Conservation (phyloP, 352 stramenopile genomes). For the Phytophthora sansomeana region DNA sequence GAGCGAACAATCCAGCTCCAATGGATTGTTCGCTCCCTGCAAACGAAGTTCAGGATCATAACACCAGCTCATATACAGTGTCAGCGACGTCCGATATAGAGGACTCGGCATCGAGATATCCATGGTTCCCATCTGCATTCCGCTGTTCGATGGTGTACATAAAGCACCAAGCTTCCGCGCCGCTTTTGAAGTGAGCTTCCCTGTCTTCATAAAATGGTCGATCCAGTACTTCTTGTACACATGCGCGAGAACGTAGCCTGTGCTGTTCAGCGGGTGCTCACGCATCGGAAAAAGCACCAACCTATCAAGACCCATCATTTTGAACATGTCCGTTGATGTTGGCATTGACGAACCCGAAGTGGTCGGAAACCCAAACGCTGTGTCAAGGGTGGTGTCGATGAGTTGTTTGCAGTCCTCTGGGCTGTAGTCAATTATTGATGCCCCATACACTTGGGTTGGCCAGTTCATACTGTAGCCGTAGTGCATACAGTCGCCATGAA, state of each 20-base stretch:
- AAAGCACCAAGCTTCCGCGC: neutral
- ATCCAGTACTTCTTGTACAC: slow-evolving; percentile 21
- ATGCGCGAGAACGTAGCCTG: slow-evolving; percentile 16
- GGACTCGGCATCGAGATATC: slow-evolving; percentile 15
- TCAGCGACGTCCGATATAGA: slow-evolving; percentile 22
- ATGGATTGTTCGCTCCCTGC: slow-evolving; percentile 16
- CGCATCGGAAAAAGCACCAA: slow-evolving; percentile 18
- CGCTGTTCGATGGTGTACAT: slow-evolving; percentile 8
- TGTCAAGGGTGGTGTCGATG: slow-evolving; percentile 8
- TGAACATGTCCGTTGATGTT: slow-evolving; percentile 2
- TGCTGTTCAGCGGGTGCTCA: slow-evolving; percentile 25
- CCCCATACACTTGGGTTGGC: slow-evolving; percentile 28
- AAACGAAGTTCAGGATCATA: slow-evolving; percentile 31
- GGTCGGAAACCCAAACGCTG: slow-evolving; percentile 18
- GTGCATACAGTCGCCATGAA: slow-evolving; percentile 2
- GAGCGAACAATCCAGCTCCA: no score
- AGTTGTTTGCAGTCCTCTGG: slow-evolving; percentile 4
- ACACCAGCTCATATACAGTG: slow-evolving; percentile 32
- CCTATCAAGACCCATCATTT: slow-evolving; percentile 25
- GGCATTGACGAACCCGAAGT: neutral
- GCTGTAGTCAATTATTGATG: slow-evolving; percentile 27
- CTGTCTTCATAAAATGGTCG: slow-evolving; percentile 23
- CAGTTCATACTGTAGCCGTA: slow-evolving; percentile 41
- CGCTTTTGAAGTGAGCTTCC: neutral
- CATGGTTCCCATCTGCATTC: slow-evolving; percentile 19